A percentile compares a stretch with the other conserved stretches of the same genome.
These are phyloP conservation scores for Daldinia sp. DNA, from an alignment of 2,329 filamentous ascomycete species.

Conservation along the genomic window DNA sequence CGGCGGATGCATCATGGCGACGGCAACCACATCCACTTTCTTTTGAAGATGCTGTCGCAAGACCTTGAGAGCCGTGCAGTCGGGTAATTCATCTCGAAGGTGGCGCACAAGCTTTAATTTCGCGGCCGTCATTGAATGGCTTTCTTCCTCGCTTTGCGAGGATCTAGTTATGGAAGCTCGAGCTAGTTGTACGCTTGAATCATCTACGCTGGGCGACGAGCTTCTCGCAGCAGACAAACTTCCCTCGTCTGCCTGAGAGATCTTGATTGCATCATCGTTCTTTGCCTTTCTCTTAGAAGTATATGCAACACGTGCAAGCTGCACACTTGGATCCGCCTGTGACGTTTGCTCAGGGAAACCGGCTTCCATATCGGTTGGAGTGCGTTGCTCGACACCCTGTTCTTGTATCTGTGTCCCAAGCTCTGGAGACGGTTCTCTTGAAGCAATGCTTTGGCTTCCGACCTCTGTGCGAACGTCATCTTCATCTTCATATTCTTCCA, in stretches of 20 bases:
- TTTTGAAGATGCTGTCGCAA: slow-evolving; percentile 60
- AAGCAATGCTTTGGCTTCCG: slow-evolving; percentile 1
- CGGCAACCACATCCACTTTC: slow-evolving; percentile 62
- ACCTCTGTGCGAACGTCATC: slow-evolving; percentile 11
- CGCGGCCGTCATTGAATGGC: slow-evolving; percentile 47
- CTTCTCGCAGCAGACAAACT: slow-evolving; percentile 19
- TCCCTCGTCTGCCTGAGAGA: slow-evolving; percentile 17
- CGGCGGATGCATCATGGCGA: slow-evolving; percentile 60
- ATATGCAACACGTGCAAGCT: slow-evolving; percentile 41
- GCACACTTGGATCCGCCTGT: slow-evolving; percentile 38
- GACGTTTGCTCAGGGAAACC: slow-evolving; percentile 21
- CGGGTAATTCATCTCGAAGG: slow-evolving; percentile 59
- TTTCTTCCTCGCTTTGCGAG: slow-evolving; percentile 43
- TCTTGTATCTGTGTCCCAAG: slow-evolving; percentile 19
- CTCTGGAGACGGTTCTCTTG: slow-evolving; percentile 13
- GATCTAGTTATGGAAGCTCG: slow-evolving; percentile 39
- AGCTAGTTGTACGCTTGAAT: slow-evolving; percentile 42
- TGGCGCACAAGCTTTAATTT: slow-evolving; percentile 57
- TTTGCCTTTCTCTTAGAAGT: slow-evolving; percentile 27
- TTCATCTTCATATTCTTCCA: slow-evolving; percentile 14
- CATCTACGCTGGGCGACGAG: slow-evolving; percentile 30
- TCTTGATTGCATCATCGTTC: slow-evolving; percentile 23
- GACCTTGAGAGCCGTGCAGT: slow-evolving; percentile 61
- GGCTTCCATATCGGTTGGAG: slow-evolving; percentile 14
- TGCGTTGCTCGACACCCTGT: slow-evolving; percentile 3